phyloP scores from a whole-genome alignment of 352 stramenopile genomes.

The Globisporangium acanthophoron region DNA sequence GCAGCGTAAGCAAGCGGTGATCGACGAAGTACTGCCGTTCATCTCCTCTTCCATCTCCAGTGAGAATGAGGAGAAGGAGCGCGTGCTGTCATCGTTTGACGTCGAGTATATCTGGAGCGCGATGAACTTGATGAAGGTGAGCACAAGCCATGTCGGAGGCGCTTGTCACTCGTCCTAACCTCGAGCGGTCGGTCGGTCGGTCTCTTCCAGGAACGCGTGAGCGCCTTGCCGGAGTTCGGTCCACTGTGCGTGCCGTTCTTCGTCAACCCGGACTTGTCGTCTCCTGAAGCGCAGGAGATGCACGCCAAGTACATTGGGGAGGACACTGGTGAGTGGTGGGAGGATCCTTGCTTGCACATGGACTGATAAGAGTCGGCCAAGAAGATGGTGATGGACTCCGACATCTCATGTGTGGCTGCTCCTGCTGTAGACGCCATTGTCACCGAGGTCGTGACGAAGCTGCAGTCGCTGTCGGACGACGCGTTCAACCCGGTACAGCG shows the following conservation, averaged over 20 bases:
- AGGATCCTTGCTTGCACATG: conserved; percentile 4
- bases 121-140: conserved; percentile 82
- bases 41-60: conserved; percentile 35
- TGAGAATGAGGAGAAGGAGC: conserved; percentile 5
- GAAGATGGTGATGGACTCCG: neutral
- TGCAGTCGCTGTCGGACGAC: conserved; percentile 49
- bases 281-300: conserved; percentile 51
- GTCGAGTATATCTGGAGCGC: conserved; percentile 66
- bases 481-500: conserved; percentile 56
- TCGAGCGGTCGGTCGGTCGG: neutral
- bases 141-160: neutral
- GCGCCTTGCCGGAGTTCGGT: conserved; percentile 71
- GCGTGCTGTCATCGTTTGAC: conserved; percentile 47
- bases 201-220: conserved; percentile 59
- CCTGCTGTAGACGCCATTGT: conserved; percentile 37
- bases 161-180: neutral
- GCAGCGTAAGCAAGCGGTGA: conserved; percentile 35
- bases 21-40: conserved; percentile 66
- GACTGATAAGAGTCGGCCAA: too few species aligned
- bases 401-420: neutral
- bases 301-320: conserved; percentile 71
- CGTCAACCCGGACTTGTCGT: conserved; percentile 41
- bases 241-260: conserved; percentile 76
- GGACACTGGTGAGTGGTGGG: conserved; percentile 25
- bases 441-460: conserved; percentile 29